Conservation (phyloP, 2,329 filamentous ascomycete species). For the Septoria petroselini region DNA sequence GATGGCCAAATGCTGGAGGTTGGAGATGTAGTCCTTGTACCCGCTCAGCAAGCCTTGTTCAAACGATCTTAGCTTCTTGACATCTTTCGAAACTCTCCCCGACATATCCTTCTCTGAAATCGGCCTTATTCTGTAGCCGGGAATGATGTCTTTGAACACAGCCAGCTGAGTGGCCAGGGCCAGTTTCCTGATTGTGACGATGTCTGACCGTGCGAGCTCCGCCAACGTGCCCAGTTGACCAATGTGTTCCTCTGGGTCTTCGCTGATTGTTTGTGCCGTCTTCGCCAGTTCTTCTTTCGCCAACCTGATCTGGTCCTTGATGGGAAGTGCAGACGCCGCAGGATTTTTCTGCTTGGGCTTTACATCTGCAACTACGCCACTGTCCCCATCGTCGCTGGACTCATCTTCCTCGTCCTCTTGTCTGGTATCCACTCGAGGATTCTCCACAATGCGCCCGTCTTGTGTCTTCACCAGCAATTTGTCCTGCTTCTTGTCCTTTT, state of each 20-base stretch:
- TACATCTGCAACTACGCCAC: conserved; percentile 48
- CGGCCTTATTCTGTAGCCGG: conserved; percentile 89
- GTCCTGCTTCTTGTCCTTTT: conserved; percentile 63
- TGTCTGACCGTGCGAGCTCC: conserved; percentile 66
- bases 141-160: conserved; percentile 93
- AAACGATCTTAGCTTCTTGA: conserved; percentile 74
- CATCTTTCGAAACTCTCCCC: conserved; percentile 87
- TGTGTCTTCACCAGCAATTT: conserved; percentile 82
- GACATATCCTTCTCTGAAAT: conserved; percentile 69
- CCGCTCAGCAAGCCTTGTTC: conserved; percentile 82
- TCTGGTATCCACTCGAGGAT: conserved; percentile 41
- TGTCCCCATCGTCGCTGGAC: conserved; percentile 50
- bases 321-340: conserved; percentile 63
- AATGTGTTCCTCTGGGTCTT: conserved; percentile 88
- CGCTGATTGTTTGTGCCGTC: conserved; percentile 76
- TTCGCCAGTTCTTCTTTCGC: conserved; percentile 91
- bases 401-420: conserved; percentile 52
- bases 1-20: conserved; percentile 62
- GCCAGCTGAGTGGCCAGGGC: conserved; percentile 81
- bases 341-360: conserved; percentile 46
- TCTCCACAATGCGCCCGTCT: conserved; percentile 67
- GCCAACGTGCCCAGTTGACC: conserved; percentile 74
- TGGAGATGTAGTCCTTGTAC: conserved; percentile 81
- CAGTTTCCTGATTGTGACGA: conserved; percentile 77
- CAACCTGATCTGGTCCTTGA: conserved; percentile 74